A percentile compares a stretch with the other conserved stretches of the same genome.
Conservation (phyloP, 2,329 filamentous ascomycete genomes). For the Colletotrichum musicola region DNA sequence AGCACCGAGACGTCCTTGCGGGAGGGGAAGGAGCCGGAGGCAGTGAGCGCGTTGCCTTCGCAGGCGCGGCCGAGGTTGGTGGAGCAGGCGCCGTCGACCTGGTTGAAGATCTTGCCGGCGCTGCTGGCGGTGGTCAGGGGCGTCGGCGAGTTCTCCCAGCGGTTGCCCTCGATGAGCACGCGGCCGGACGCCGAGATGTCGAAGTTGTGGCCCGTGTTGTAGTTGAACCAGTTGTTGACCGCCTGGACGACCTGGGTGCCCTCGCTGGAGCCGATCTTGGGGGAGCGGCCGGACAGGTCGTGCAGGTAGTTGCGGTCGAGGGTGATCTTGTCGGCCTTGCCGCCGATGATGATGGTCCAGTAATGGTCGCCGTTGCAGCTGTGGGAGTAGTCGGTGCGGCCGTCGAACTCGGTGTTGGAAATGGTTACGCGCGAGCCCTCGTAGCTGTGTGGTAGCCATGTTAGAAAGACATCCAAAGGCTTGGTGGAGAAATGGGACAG, state of each 20-base stretch:
- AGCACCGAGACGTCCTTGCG: constrained; percentile 10
- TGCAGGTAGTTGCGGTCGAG: constrained; percentile 49
- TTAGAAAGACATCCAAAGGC: neutral
- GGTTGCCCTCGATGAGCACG: constrained; percentile 45
- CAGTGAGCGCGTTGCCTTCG: constrained; percentile 44
- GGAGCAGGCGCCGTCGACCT: neutral
- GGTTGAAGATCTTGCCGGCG: neutral
- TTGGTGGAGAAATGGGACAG: constrained; percentile 47
- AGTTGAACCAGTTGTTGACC: constrained; percentile 46
- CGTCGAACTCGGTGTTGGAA: constrained; percentile 55
- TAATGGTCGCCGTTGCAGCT: constrained; percentile 49
- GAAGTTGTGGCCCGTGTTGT: constrained; percentile 57
- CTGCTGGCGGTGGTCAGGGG: neutral
- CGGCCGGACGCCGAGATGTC: constrained; percentile 59
- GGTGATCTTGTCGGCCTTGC: constrained; percentile 51
- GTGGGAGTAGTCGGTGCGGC: constrained; percentile 48
- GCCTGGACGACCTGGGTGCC: constrained; percentile 42
- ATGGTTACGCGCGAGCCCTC: constrained; percentile 50
- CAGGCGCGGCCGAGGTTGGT: constrained; percentile 45
- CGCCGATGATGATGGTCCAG: constrained; percentile 50
- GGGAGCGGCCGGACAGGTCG: constrained; percentile 45
- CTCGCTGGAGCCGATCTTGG: constrained; percentile 46
- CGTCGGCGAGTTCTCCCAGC: neutral
- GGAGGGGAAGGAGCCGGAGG: constrained; percentile 44
- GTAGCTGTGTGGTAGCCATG: constrained; percentile 39